phyloP scores from a whole-genome alignment of 2,329 filamentous ascomycete species.

The Fusarium goolgardi region DNA sequence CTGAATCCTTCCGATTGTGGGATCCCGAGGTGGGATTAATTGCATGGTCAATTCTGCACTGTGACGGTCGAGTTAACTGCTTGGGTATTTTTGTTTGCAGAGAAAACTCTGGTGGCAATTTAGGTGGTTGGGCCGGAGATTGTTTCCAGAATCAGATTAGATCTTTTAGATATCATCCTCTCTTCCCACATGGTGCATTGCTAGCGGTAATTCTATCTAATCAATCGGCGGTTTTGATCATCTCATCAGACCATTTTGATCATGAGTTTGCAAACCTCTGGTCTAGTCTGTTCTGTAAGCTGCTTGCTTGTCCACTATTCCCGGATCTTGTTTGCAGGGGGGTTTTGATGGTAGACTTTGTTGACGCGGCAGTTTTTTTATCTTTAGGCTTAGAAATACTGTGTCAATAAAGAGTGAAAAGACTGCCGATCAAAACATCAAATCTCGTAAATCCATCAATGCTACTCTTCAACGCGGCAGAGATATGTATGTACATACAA shows the following conservation, averaged over 20 bases:
- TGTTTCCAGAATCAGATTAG: conserved; percentile 18
- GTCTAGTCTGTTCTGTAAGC: background rate
- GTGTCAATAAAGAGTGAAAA: background rate
- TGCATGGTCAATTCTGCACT: background rate
- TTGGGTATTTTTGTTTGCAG: background rate
- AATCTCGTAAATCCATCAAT: background rate
- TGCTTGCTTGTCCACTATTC: background rate
- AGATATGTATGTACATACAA: too few relatives aligned
- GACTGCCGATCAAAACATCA: background rate
- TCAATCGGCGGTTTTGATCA: conserved; percentile 9
- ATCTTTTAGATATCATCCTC: conserved; percentile 22
- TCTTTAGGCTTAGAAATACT: background rate
- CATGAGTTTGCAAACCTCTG: background rate
- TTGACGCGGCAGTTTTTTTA: background rate
- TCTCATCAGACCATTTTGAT: conserved; percentile 1
- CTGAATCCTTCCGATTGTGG: conserved; percentile 1
- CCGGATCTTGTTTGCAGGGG: background rate
- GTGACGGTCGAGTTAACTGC: accelerated
- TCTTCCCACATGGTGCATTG: background rate
- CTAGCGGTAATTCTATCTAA: conserved; percentile 14
- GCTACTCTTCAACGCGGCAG: background rate
- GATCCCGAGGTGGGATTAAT: background rate
- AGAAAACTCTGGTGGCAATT: background rate
- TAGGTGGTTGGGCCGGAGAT: conserved; percentile 5
- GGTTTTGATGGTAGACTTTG: background rate